These are phyloP conservation scores for Podosphaera fusca DNA, from an alignment of 2,329 filamentous ascomycete genomes.

Conservation along the genomic window DNA sequence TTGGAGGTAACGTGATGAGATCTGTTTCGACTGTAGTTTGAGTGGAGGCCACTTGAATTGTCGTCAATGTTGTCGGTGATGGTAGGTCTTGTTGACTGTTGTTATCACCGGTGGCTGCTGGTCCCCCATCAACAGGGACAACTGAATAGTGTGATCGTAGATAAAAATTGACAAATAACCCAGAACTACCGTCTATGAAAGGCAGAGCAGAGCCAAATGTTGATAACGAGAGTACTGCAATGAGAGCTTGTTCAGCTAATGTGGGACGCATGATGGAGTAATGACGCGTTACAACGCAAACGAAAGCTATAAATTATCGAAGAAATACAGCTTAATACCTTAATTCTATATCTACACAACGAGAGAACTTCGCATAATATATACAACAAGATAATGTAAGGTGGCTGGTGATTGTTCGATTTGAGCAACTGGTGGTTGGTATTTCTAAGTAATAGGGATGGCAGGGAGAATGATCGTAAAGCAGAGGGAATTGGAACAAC, in stretches of 20 bases:
- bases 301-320: neutral
- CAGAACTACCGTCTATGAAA: constrained; percentile 6
- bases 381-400: neutral
- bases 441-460: neutral
- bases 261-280: neutral
- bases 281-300: neutral
- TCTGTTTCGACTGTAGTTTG: constrained; percentile 12
- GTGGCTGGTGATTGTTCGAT: neutral
- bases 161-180: constrained; percentile 4
- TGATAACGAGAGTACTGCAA: constrained; percentile 12
- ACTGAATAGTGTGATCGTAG: constrained; percentile 16
- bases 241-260: constrained; percentile 3
- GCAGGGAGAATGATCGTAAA: neutral
- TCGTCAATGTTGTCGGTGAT: constrained; percentile 8
- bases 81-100: neutral
- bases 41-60: constrained; percentile 9
- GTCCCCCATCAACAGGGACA: constrained; percentile 16
- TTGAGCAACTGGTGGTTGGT: neutral
- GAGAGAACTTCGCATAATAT: neutral
- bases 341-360: neutral
- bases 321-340: neutral
- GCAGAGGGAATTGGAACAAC: too few relatives aligned
- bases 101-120: constrained; percentile 2
- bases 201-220: constrained; percentile 9
- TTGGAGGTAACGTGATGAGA: constrained; percentile 7